These are phyloP conservation scores for Metarhizium humberi DNA, from an alignment of 2,329 filamentous ascomycete species.

Conservation along the genomic window DNA sequence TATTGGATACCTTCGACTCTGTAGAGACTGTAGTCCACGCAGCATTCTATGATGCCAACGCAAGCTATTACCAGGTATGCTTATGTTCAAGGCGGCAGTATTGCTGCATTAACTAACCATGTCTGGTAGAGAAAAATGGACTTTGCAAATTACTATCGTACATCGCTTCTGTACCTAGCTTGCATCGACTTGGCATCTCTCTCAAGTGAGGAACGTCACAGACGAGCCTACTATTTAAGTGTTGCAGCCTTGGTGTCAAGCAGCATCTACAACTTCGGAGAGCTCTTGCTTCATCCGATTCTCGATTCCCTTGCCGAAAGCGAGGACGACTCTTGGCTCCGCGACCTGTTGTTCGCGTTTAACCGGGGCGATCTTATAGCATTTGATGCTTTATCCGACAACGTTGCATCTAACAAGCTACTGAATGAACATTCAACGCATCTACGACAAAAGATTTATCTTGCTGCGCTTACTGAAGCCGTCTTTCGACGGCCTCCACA, in stretches of 20 bases:
- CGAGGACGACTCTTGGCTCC: conserved; percentile 75
- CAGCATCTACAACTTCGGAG: conserved; percentile 98
- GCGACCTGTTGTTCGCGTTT: conserved; percentile 93
- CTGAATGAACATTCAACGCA: conserved; percentile 73
- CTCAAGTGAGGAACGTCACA: conserved; percentile 63
- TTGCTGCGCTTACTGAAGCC: conserved; percentile 90
- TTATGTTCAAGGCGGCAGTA: neutral
- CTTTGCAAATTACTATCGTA: conserved; percentile 95
- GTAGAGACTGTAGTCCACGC: conserved; percentile 95
- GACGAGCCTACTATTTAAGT: conserved; percentile 83
- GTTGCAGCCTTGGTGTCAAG: conserved; percentile 88
- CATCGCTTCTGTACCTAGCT: conserved; percentile 92
- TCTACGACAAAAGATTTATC: conserved; percentile 93
- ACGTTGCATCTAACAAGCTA: conserved; percentile 71
- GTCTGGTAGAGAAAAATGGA: conserved; percentile 58
- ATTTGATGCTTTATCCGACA: conserved; percentile 73
- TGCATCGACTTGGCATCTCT: conserved; percentile 81
- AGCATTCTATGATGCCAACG: conserved; percentile 90
- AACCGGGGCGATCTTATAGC: conserved; percentile 87
- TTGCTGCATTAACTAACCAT: neutral
- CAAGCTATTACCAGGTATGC: conserved; percentile 77
- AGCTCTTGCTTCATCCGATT: conserved; percentile 95
- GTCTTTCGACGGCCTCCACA: conserved; percentile 94
- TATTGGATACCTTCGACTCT: conserved; percentile 85
- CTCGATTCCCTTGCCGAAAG: conserved; percentile 68